Percentiles rank a stretch among this genome's conserved stretches.
Evolutionary conservation across 2,329 filamentous ascomycete genomes (phyloP).

Genomic region (Paecilomyces variotii): DNA sequence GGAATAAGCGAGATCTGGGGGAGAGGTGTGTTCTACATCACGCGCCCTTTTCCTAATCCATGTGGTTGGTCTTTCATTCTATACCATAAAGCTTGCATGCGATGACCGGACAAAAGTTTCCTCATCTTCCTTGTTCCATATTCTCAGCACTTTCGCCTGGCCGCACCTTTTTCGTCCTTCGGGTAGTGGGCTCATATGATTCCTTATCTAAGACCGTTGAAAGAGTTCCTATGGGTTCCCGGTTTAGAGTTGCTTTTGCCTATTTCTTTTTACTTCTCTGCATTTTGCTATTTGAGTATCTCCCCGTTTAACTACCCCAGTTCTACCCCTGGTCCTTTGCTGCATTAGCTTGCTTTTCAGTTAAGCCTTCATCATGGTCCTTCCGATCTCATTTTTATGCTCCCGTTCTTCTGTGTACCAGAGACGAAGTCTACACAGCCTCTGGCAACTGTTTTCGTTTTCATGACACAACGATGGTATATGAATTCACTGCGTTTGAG

Average conservation of each 20-base stretch:
- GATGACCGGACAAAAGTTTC: background rate
- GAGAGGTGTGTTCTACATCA: slow-evolving; percentile 1
- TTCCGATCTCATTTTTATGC: background rate
- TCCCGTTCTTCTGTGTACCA: background rate
- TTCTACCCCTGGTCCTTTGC: background rate
- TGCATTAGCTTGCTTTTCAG: background rate
- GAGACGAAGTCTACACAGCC: background rate
- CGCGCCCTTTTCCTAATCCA: background rate
- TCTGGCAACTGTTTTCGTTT: background rate
- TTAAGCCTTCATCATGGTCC: background rate
- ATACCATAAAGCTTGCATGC: background rate
- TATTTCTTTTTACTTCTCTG: background rate
- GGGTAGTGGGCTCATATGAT: background rate
- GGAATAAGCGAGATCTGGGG: background rate
- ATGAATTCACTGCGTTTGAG: background rate
- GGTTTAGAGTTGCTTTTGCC: background rate
- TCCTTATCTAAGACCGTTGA: background rate
- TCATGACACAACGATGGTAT: background rate
- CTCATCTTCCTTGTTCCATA: background rate
- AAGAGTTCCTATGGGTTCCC: slow-evolving; percentile 1
- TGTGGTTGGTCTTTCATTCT: background rate
- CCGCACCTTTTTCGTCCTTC: background rate
- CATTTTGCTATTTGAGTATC: background rate
- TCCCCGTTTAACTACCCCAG: background rate
- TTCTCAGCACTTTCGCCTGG: background rate